Percentiles rank a stretch among this genome's conserved stretches.
phyloP scores from a whole-genome alignment of 768 basidiomycete species.

The Calocybe indica region DNA sequence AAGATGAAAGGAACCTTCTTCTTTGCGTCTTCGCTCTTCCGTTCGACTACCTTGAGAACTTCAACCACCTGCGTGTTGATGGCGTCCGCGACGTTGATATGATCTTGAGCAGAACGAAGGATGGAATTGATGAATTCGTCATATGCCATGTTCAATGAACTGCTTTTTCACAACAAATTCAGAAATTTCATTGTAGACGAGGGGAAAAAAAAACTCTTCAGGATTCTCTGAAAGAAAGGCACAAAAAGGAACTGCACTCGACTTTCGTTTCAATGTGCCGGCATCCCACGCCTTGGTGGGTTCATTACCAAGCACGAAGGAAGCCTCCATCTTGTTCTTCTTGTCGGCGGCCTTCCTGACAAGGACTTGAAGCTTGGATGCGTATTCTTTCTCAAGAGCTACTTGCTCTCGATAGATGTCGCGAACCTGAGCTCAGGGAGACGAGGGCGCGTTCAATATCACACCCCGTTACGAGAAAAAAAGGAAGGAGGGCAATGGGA shows the following conservation, averaged over 20 bases:
- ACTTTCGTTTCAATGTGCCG: conserved; percentile 52
- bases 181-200: conserved; percentile 1
- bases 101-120: conserved; percentile 58
- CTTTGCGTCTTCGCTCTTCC: conserved; percentile 57
- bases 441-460: too few species aligned
- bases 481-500: neutral
- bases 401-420: conserved; percentile 66
- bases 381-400: conserved; percentile 75
- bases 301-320: conserved; percentile 58
- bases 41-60: conserved; percentile 53
- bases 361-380: conserved; percentile 59
- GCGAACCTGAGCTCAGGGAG: conserved; percentile 45
- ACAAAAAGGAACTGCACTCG: neutral
- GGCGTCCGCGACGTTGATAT: conserved; percentile 58
- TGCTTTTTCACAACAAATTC: conserved; percentile 21
- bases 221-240: too few species aligned
- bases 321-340: conserved; percentile 51
- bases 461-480: too few species aligned
- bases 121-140: conserved; percentile 60
- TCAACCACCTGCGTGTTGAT: conserved; percentile 58
- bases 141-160: conserved; percentile 72
- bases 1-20: conserved; percentile 46
- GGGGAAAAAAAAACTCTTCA: neutral
- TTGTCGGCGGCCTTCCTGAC: conserved; percentile 66
- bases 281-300: conserved; percentile 61